Base-by-base conservation (phyloP, 106 monocot genomes). In the Acanthochlamys bracteata region DNA sequence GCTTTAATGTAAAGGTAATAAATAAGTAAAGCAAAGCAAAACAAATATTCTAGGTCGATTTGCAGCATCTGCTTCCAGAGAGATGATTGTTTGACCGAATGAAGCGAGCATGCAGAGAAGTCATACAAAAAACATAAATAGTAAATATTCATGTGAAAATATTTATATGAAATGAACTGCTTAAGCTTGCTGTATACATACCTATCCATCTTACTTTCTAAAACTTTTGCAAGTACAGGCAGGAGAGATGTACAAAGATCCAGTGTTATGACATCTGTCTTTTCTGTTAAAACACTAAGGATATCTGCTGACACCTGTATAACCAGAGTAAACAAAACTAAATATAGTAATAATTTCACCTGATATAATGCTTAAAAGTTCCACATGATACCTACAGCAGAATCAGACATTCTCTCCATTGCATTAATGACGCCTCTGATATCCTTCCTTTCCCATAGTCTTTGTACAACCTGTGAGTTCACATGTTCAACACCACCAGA, bases 351-450 rank as follows among this genome's bases (percentile, higher is more conserved):
- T 11, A 25, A 22, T 21, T 52, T 21, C 12, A 11, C 41, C 17
- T 20, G 25, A 12, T n/a, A 24, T 11, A 27, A 14, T 3, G 24
- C 12, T 7, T 57, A 25, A 25, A 14, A 70, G 12, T 26, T 53
- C 40, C 41, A 60, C 25, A 52, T 62, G 61, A 72, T 58, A 71
- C 89, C 27, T 78, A 96, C 96, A 69, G 87, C 75, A 88, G 82
- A 80, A 82, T 91, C 96, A 67, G 87, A 96, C 80, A 96, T 91
- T 78, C 80, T 90, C 42, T 84, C 84, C 66, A 88, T 53, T 16
- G 96, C 82, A 83, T 64, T 72, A 24, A 91, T 80, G 42, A 88
- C 75, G 65, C 88, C 96, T 65, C 67, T 84, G 33, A 88, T 21
- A 66, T 96, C 91, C 56, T 83, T 83, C 64, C 90, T 80, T 61